These are phyloP conservation scores for Spizellomyces sp. DNA, from an alignment of 192 early-diverging fungal genomes.

Conservation along the genomic window DNA sequence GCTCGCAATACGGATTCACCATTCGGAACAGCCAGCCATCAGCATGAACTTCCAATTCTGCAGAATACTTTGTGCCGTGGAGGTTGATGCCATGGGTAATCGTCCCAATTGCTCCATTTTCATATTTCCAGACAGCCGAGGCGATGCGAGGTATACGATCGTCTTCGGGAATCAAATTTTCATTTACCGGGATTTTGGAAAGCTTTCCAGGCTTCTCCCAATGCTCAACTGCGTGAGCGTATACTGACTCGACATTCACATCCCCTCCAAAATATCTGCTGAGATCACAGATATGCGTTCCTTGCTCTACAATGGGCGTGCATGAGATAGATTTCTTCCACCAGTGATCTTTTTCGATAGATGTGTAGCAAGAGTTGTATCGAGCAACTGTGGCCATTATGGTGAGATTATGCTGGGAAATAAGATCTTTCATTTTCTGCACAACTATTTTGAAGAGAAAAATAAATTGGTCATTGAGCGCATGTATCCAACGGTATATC, in stretches of 20 bases:
- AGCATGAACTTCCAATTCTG: background rate
- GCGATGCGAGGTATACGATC: conserved; percentile 10
- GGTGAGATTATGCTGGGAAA: background rate
- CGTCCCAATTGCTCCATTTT: conserved; percentile 12
- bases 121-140: conserved; percentile 10
- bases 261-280: conserved; percentile 4
- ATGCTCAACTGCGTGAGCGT: conserved; percentile 2
- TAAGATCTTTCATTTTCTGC: conserved; percentile 8
- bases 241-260: background rate
- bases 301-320: conserved; percentile 15
- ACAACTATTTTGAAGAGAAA: background rate
- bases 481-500: too few relatives aligned
- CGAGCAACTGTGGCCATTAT: conserved; percentile 13
- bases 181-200: background rate
- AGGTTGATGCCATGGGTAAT: conserved; percentile 12
- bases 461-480: background rate
- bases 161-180: background rate
- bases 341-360: conserved; percentile 11
- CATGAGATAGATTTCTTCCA: conserved; percentile 7
- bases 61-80: background rate
- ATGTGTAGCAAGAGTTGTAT: background rate
- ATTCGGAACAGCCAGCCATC: conserved; percentile 10
- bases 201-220: conserved; percentile 3
- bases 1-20: background rate
- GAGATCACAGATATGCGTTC: conserved; percentile 9